A percentile compares a stretch with the other conserved stretches of the same genome.
Evolutionary conservation across 306 rosid genomes (phyloP).

Genomic region (Abrus precatorius): DNA sequence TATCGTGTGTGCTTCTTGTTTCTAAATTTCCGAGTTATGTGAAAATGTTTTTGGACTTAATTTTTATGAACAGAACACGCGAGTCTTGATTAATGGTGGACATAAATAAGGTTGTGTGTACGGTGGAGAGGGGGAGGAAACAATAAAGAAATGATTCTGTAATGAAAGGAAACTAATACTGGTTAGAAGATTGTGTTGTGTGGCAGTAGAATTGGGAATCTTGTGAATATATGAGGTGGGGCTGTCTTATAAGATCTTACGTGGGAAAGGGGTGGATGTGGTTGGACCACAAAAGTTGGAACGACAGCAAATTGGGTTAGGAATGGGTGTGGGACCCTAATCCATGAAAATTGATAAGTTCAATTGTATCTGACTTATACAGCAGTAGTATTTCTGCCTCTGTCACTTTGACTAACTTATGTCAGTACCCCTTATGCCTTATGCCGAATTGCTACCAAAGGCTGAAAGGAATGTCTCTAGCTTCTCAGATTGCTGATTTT

Average conservation of each 20-base stretch:
- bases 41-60: not conserved
- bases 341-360: not conserved
- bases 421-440: no score
- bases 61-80: no score
- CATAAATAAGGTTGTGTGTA: no score
- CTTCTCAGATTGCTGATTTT: no score
- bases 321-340: not conserved
- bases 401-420: no score
- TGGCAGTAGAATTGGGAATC: conserved; percentile 5
- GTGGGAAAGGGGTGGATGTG: conserved; percentile 35
- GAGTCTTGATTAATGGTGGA: no score
- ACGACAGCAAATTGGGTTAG: not conserved
- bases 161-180: no score
- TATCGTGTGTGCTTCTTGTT: not conserved
- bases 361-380: not conserved
- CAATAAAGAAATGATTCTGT: no score
- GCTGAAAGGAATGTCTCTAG: no score
- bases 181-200: not conserved
- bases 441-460: no score
- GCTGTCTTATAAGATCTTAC: not conserved
- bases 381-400: not conserved
- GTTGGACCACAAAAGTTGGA: no score
- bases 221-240: conserved; percentile 7
- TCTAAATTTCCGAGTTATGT: not conserved
- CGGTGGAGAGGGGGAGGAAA: no score